phyloP scores from a whole-genome alignment of 2,329 filamentous ascomycete genomes.

The Cryphonectria carpinicola region DNA sequence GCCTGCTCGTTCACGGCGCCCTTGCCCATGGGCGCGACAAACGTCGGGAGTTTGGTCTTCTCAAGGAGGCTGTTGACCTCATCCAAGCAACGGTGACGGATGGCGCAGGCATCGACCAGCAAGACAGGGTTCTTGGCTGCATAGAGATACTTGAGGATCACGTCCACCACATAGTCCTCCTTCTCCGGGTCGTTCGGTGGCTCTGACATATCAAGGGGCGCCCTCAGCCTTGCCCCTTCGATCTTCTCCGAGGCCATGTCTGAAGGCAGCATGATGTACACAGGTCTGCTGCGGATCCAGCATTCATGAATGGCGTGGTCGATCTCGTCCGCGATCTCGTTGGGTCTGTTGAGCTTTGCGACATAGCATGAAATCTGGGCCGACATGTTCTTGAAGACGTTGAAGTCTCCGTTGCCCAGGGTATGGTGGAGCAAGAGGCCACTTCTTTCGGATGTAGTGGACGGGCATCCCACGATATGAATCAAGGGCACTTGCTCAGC shows the following conservation, averaged over 20 bases:
- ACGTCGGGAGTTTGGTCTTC: slow-evolving; percentile 76
- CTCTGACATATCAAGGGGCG: slow-evolving; percentile 68
- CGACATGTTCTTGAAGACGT: slow-evolving; percentile 81
- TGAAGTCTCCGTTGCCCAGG: slow-evolving; percentile 78
- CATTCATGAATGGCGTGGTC: slow-evolving; percentile 78
- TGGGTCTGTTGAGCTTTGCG: slow-evolving; percentile 70
- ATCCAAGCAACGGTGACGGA: slow-evolving; percentile 72
- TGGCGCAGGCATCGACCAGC: slow-evolving; percentile 81
- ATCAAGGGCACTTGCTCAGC: slow-evolving; percentile 74
- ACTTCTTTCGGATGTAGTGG: slow-evolving; percentile 51
- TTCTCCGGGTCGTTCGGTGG: slow-evolving; percentile 69
- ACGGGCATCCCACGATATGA: slow-evolving; percentile 65
- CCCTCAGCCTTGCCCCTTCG: slow-evolving; percentile 72
- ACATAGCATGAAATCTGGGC: slow-evolving; percentile 71
- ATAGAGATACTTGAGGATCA: slow-evolving; percentile 74
- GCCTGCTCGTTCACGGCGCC: slow-evolving; percentile 78
- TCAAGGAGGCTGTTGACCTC: slow-evolving; percentile 75
- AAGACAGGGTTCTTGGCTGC: slow-evolving; percentile 76
- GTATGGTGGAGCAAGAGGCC: slow-evolving; percentile 67
- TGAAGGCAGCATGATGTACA: slow-evolving; percentile 82
- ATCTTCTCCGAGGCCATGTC: slow-evolving; percentile 80
- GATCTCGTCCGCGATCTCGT: slow-evolving; percentile 73
- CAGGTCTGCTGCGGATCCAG: slow-evolving; percentile 73
- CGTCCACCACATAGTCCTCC: slow-evolving; percentile 82
- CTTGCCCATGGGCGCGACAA: slow-evolving; percentile 92